Percentiles rank a stretch among this genome's conserved stretches.
Evolutionary conservation across 2,329 filamentous ascomycete genomes (phyloP).

Genomic region (Neurospora sp.): DNA sequence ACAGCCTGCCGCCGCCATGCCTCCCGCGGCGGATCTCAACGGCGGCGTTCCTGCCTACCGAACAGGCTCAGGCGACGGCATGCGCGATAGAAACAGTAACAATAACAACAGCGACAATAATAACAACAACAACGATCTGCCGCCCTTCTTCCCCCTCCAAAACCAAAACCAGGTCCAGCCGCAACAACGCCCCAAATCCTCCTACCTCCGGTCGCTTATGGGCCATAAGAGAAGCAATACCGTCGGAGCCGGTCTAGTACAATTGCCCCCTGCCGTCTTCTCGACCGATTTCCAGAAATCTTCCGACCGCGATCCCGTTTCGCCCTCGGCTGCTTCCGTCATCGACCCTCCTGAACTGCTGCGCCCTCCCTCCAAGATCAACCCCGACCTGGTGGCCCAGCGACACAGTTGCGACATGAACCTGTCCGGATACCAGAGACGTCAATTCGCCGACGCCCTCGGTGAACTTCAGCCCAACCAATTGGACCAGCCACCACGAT

Average conservation of each 20-base stretch:
- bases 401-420: constrained; percentile 7
- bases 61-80: neutral
- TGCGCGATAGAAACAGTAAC: neutral
- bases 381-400: neutral
- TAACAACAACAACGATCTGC: neutral
- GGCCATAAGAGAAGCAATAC: constrained; percentile 37
- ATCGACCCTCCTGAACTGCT: constrained; percentile 4
- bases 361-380: constrained; percentile 13
- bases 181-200: constrained; percentile 35
- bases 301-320: constrained; percentile 12
- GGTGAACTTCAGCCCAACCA: constrained; percentile 50
- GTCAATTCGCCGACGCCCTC: constrained; percentile 31
- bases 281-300: neutral
- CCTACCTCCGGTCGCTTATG: constrained; percentile 40
- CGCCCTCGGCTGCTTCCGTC: constrained; percentile 18
- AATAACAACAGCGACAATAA: neutral
- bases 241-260: constrained; percentile 25
- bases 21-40: constrained; percentile 7
- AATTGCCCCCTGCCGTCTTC: neutral
- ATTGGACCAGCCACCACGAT: constrained; percentile 27
- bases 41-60: constrained; percentile 5
- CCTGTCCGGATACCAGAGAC: constrained; percentile 19
- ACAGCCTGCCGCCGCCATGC: constrained; percentile 6
- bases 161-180: neutral
- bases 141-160: constrained; percentile 17